Evolutionary conservation across 352 stramenopile species (phyloP), one percentile per base, ranked within the genome.

Genomic region (Globisporangium middletonii): DNA sequence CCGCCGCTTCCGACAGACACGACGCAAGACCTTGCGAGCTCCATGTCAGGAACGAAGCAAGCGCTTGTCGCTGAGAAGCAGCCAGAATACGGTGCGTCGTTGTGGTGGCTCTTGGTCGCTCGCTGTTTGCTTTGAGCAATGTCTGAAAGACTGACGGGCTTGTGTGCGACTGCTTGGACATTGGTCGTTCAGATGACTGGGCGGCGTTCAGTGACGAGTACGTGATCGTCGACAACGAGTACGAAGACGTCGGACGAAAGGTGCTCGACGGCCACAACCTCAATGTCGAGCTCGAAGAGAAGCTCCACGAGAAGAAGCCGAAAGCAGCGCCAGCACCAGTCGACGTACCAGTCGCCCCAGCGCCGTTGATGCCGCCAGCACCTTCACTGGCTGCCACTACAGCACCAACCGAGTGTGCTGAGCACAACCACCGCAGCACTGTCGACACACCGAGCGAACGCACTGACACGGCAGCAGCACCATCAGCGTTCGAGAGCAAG

Each of bases 181-280:
- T 30, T 15, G 3, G 60, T 23, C 13, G 37, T 50, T 23, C 23
- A 84, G 74, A 85, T 49, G 79, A 90, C 50, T 90, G 75, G 79
- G 73, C 73, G 38, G 79, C 72, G 0, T 84, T 82, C 50, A 92
- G 81, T 45, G 81, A 92, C 51, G 80, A 91, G 48, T 92, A 92
- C 45, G 81, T 92, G 38, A 88, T 92, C 58, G 81, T 92, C 19
- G 81, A 92, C 57, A 87, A 77, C 38, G 79, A 92, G 59, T 92
- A 89, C 53, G 81, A 92, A 64, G 81, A 89, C 50, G 68, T 92
- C 11, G 81, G 81, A 3, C 75, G 81, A 3, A 82, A 88, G 50
- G 69, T 92, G 35, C 60, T 92, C 16, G 73, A 88, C 49, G 71
- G 76, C 5, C 72, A 81, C 41, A 72, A 84, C 23, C 45, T 81